Evolutionary conservation across 2,329 filamentous ascomycete species (phyloP).

Genomic region (Penicillium thymicola): DNA sequence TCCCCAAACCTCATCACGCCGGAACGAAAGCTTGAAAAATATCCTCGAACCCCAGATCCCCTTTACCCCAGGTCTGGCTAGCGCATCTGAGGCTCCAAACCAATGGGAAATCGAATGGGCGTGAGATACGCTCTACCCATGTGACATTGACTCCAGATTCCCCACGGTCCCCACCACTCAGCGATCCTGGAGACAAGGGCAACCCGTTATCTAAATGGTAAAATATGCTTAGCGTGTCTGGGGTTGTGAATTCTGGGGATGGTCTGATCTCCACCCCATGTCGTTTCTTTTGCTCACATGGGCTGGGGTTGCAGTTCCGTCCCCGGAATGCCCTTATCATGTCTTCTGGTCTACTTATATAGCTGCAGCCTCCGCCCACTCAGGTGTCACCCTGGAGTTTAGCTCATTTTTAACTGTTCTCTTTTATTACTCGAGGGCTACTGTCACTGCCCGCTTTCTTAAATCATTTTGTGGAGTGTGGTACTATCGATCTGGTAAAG

Average conservation of each 20-base stretch:
- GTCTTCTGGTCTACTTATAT: neutral
- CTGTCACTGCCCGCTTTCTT: neutral
- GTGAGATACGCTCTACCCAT: constrained; percentile 1
- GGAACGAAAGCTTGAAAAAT: constrained; percentile 21
- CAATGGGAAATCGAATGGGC: constrained; percentile 8
- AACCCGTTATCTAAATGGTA: constrained; percentile 16
- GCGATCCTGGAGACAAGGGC: constrained; percentile 17
- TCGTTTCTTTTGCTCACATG: constrained; percentile 8
- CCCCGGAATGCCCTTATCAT: constrained; percentile 4
- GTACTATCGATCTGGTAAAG: neutral
- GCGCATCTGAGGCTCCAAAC: constrained; percentile 1
- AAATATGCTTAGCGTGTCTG: constrained; percentile 19
- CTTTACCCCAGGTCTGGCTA: constrained; percentile 21
- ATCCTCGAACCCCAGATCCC: constrained; percentile 33
- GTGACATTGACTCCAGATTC: constrained; percentile 17
- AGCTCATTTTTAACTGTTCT: neutral
- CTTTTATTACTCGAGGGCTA: neutral
- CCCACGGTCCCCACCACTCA: constrained; percentile 35
- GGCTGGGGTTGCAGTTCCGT: neutral
- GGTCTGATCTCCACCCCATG: constrained; percentile 16
- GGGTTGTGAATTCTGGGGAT: constrained; percentile 10
- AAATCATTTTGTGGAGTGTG: neutral
- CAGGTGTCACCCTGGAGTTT: neutral
- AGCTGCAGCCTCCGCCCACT: neutral
- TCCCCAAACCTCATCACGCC: constrained; percentile 7